Evolutionary conservation across 148 eudicot species (phyloP).

Genomic region (Salicornia ramosissima): DNA sequence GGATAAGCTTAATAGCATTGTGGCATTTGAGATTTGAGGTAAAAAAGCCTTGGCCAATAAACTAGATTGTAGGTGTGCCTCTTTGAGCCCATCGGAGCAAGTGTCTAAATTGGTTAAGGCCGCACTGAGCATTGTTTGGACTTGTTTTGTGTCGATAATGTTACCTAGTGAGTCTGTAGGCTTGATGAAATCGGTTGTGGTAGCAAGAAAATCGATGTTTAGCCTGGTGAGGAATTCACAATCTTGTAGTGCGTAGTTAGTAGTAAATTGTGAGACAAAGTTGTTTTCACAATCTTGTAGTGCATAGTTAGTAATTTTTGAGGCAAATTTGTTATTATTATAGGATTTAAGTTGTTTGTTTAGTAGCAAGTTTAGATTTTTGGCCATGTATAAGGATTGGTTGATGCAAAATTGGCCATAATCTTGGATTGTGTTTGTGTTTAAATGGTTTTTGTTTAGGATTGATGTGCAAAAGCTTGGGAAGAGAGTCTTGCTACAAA

Average conservation of each 20-base stretch:
- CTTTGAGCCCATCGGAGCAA: conserved; percentile 35
- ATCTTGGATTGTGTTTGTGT: conserved; percentile 15
- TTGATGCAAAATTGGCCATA: conserved; percentile 17
- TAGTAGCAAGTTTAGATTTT: conserved; percentile 10
- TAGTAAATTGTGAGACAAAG: conserved; percentile 5
- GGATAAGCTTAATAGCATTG: conserved; percentile 24
- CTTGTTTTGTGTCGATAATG: conserved; percentile 4
- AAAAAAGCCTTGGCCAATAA: conserved; percentile 2
- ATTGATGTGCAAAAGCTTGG: conserved; percentile 28
- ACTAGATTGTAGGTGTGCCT: neutral
- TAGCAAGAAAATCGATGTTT: conserved; percentile 26
- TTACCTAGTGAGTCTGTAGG: conserved; percentile 5
- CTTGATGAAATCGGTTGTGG: conserved; percentile 5
- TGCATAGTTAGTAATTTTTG: conserved; percentile 22
- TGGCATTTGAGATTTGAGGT: conserved; percentile 16
- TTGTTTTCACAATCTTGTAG: conserved; percentile 33
- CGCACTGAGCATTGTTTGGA: conserved; percentile 36
- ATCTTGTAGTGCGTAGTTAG: conserved; percentile 29
- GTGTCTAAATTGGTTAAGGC: conserved; percentile 36
- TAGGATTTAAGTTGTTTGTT: conserved; percentile 16
- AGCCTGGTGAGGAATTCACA: conserved; percentile 28
- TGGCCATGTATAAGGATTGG: conserved; percentile 19
- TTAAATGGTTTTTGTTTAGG: neutral
- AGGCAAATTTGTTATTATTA: neutral
- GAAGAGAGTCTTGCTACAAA: conserved; percentile 27